phyloP scores from a whole-genome alignment of 331 rosid species.

The Malus hybrid region DNA sequence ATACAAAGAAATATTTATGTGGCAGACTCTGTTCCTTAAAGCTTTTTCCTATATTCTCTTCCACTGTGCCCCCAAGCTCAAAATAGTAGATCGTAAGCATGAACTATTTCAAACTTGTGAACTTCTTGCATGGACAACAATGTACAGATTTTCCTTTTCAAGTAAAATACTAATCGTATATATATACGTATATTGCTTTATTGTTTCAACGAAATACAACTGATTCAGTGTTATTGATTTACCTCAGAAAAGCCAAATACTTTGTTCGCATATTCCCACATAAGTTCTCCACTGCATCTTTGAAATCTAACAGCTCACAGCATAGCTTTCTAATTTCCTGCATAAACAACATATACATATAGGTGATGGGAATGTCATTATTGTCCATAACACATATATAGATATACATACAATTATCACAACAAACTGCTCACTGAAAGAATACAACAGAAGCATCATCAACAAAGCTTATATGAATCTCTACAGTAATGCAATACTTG shows the following conservation, averaged over 20 bases:
- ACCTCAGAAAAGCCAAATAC: conserved; percentile 93
- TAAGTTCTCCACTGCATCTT: conserved; percentile 94
- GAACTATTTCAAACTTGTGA: neutral
- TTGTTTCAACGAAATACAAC: neutral
- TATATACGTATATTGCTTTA: neutral
- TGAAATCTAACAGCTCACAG: conserved; percentile 86
- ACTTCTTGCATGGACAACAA: neutral
- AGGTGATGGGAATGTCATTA: neutral
- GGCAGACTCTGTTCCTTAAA: neutral
- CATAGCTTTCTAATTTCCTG: conserved; percentile 97
- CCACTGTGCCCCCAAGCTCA: neutral
- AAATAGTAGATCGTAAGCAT: neutral
- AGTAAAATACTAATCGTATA: neutral
- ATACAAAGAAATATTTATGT: neutral
- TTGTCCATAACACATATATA: neutral
- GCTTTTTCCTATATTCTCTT: neutral
- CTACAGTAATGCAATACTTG: neutral
- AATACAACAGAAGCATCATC: neutral
- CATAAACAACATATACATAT: neutral
- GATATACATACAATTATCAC: no score
- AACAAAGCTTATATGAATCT: neutral
- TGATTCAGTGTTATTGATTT: neutral
- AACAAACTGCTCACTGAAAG: neutral
- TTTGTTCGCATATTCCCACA: conserved; percentile 86
- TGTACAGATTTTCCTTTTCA: neutral